A percentile compares a stretch with the other conserved stretches of the same genome.
Evolutionary conservation across 2,329 filamentous ascomycete genomes (phyloP).

Genomic region (Saccharata proteae): DNA sequence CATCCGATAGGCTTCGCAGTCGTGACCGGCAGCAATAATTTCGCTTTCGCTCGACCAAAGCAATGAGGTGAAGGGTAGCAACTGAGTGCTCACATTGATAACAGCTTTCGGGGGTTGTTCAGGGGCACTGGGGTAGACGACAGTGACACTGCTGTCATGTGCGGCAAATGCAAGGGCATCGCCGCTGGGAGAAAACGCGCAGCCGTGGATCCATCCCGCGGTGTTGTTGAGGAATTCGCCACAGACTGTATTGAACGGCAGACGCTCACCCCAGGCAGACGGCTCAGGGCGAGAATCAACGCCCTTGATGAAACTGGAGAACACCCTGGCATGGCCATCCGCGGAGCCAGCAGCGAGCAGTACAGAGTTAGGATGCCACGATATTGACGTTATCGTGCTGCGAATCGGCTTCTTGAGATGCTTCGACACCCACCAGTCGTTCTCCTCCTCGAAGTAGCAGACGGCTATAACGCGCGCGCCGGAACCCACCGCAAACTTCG

Average conservation of each 20-base stretch:
- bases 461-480: constrained; percentile 90
- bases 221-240: constrained; percentile 94
- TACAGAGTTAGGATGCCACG: constrained; percentile 97
- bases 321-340: constrained; percentile 88
- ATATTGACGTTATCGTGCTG: constrained; percentile 87
- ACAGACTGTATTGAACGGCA: constrained; percentile 97
- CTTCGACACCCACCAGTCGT: constrained; percentile 99
- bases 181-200: constrained; percentile 84
- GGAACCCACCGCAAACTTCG: constrained; percentile 94
- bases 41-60: constrained; percentile 87
- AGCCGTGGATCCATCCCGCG: constrained; percentile 90
- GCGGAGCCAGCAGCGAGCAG: constrained; percentile 91
- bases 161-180: constrained; percentile 88
- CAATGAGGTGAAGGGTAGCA: constrained; percentile 83
- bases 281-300: constrained; percentile 77
- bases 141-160: constrained; percentile 91
- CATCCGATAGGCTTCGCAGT: constrained; percentile 81
- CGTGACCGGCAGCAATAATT: constrained; percentile 89
- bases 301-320: constrained; percentile 94
- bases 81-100: constrained; percentile 76
- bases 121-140: constrained; percentile 85
- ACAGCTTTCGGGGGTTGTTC: constrained; percentile 88
- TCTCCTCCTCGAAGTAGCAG: constrained; percentile 98
- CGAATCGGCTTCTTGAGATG: constrained; percentile 98
- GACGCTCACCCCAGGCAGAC: constrained; percentile 82